Evolutionary conservation across 1,284 basidiomycete species (phyloP).

Genomic region (Schizophyllum commune): DNA sequence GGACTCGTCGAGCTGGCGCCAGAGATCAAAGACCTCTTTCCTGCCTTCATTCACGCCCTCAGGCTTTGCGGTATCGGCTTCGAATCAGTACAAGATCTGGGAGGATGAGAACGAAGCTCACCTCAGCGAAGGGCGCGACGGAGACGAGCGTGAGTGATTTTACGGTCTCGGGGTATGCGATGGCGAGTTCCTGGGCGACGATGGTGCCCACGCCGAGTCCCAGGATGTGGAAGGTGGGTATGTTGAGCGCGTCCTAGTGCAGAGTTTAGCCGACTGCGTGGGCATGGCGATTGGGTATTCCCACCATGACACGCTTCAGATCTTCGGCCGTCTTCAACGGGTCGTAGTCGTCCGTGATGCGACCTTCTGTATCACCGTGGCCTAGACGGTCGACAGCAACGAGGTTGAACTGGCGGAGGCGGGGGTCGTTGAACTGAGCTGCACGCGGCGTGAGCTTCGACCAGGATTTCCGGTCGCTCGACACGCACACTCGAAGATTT

Average conservation of each 20-base stretch:
- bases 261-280: not conserved
- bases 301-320: not conserved
- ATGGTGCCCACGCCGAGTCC: not conserved
- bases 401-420: conserved; percentile 26
- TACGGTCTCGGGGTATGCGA: not conserved
- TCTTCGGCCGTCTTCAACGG: not conserved
- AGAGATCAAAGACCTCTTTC: not conserved
- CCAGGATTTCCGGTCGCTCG: too few species aligned
- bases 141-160: not conserved
- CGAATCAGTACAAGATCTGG: too few species aligned
- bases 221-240: not conserved
- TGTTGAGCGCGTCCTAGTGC: conserved; percentile 8
- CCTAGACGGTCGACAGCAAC: conserved; percentile 23
- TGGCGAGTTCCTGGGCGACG: not conserved
- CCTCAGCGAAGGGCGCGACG: not conserved
- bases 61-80: not conserved
- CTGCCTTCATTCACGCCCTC: not conserved
- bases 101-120: too few species aligned
- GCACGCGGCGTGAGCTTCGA: not conserved
- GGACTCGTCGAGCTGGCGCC: too few species aligned
- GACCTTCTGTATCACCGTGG: conserved; percentile 19
- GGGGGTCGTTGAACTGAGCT: conserved; percentile 25
- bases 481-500: conserved; percentile 22
- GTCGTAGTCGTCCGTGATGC: not conserved
- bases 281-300: too few species aligned